Percentiles rank a stretch among this genome's conserved stretches.
phyloP scores from a whole-genome alignment of 2,329 filamentous ascomycete species.

The Colletotrichum destructivum region DNA sequence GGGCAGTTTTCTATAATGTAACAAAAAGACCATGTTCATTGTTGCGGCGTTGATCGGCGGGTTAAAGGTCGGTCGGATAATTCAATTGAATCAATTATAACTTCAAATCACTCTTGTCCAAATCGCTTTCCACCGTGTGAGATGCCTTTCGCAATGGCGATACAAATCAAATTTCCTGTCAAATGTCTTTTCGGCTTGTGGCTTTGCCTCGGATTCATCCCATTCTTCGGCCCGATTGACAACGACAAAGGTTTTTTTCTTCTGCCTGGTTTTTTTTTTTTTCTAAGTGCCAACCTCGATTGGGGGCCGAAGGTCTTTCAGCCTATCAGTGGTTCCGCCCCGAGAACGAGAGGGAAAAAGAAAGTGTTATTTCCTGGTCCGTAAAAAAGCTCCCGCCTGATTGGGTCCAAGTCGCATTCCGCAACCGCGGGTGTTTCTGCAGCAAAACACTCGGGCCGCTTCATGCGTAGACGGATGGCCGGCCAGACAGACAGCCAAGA shows the following conservation, averaged over 20 bases:
- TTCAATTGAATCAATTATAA: constrained; percentile 26
- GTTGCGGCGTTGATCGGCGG: constrained; percentile 20
- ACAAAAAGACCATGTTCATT: constrained; percentile 24
- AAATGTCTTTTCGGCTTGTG: neutral
- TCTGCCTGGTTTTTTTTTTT: too few species aligned
- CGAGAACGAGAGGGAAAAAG: neutral
- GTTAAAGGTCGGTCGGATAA: constrained; percentile 27
- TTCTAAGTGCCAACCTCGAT: neutral
- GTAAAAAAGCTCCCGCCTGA: neutral
- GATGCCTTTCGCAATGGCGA: neutral
- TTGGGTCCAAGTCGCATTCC: constrained; percentile 6
- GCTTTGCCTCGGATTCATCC: neutral
- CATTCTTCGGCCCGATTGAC: neutral
- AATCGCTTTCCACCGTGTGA: neutral
- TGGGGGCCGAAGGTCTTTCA: too few species aligned
- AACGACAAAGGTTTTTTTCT: neutral
- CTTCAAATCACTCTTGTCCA: neutral
- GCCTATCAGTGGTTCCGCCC: neutral
- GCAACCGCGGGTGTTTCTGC: constrained; percentile 28
- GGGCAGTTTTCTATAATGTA: constrained; percentile 27
- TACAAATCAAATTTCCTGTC: too few species aligned
- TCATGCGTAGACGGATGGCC: constrained; percentile 1
- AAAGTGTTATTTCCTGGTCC: neutral
- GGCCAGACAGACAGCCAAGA: neutral
- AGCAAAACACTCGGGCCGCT: constrained; percentile 7